Conservation (phyloP, 108 stramenopile genomes). For the Stephanodiscus minutulus region DNA sequence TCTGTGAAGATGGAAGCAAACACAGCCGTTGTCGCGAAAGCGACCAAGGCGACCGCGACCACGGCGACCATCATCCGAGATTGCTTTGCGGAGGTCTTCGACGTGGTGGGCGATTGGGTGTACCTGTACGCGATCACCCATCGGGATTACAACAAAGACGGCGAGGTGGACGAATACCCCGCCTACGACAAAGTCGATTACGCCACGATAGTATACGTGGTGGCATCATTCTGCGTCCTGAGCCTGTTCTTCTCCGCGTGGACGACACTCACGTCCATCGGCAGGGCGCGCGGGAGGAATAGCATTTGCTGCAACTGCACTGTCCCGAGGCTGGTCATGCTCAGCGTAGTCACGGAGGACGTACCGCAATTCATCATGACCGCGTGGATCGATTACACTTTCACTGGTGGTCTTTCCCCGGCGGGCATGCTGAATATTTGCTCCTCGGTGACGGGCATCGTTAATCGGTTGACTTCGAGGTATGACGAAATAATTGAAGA, state of each 20-base stretch:
- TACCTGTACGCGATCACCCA: slow-evolving; percentile 10
- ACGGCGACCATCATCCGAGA: neutral
- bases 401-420: slow-evolving; percentile 14
- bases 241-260: slow-evolving; percentile 18
- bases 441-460: slow-evolving; percentile 30
- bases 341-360: slow-evolving; percentile 25
- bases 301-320: slow-evolving; percentile 42
- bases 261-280: slow-evolving; percentile 20
- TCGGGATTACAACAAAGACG: slow-evolving; percentile 7
- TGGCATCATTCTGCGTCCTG: slow-evolving; percentile 25
- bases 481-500: slow-evolving; percentile 31
- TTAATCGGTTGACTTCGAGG: slow-evolving; percentile 24
- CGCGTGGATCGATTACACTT: slow-evolving; percentile 21
- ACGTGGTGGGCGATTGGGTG: slow-evolving; percentile 9
- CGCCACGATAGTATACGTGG: slow-evolving; percentile 8
- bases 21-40: neutral
- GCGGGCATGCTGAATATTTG: slow-evolving; percentile 40
- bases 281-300: slow-evolving; percentile 10
- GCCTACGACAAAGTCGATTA: neutral
- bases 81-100: slow-evolving; percentile 3
- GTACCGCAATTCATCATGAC: slow-evolving; percentile 36
- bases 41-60: neutral
- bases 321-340: slow-evolving; percentile 19
- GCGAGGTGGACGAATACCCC: neutral
- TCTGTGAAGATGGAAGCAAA: neutral